Evolutionary conservation across 441 rosid genomes (phyloP), one percentile per base, ranked within the genome.

Genomic region (Erysimum cheiri): DNA sequence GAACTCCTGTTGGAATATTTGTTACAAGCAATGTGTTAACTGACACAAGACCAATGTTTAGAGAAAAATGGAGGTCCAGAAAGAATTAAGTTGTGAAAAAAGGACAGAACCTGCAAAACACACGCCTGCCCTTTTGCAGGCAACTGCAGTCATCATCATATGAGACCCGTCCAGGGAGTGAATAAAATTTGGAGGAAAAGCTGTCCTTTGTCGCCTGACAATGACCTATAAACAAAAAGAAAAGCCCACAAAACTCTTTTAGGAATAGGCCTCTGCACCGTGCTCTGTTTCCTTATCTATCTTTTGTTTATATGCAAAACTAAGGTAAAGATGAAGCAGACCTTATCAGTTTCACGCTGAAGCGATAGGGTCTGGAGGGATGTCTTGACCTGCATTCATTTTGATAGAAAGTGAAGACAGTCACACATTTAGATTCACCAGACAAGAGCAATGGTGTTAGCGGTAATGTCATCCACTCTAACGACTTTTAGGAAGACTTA

Each of bases 91-190:
- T 31, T 63, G 54, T 48, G 61, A 62, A 44, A 8, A 11, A 26
- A 69, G 64, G 56, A 53, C 24, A 24, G 57, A 66, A 92, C 99
- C 99, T 85, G 99, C 98, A 70, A 96, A 96, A 74, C 71, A 86
- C 74, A 96, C 69, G 86, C 98, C 97, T 69, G 87, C 92, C 68
- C 57, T 83, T 86, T 81, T 90, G 85, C 99, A 96, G 69, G 96
- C 91, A 77, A 88, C 78, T 53, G 98, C 99, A 74, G 98, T 96
- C 99, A 96, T 93, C 99, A 96, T 96, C 99, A 96, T 96, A 79
- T 96, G 99, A 53, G 98, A 91, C 64, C 98, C 90, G 72, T 96
- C 99, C 32, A 96, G 96, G 35, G 97, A 96, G 85, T 96, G 99
- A 54, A 96, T 93, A 84, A 91, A 96, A 82, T 96, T 96, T 33